These are phyloP conservation scores for Crucibulum laeve DNA, from an alignment of 768 basidiomycete species.

Conservation along the genomic window DNA sequence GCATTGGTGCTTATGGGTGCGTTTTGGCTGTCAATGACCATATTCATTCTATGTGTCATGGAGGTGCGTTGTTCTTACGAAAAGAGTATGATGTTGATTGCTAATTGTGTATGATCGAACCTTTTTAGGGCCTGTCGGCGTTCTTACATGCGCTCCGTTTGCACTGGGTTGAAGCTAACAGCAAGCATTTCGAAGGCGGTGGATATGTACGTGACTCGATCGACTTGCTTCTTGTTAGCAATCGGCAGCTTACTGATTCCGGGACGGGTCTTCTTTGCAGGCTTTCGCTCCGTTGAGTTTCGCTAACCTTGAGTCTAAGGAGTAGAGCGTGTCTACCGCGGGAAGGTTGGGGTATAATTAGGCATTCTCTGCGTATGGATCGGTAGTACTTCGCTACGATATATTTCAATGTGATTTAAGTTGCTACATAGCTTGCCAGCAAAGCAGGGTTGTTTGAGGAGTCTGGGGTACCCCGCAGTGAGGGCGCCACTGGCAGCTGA, in stretches of 20 bases:
- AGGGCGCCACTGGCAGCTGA: no score
- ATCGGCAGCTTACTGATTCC: slow-evolving; percentile 14
- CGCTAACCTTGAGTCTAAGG: slow-evolving; percentile 32
- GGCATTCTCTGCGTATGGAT: background rate
- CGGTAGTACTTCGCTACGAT: background rate
- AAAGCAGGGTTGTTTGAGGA: no score
- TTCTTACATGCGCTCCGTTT: slow-evolving; percentile 95
- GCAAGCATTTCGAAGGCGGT: slow-evolving; percentile 90
- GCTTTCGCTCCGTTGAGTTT: slow-evolving; percentile 48
- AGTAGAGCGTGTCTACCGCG: slow-evolving; percentile 17
- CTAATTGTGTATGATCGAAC: slow-evolving; percentile 9
- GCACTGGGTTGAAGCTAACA: slow-evolving; percentile 98
- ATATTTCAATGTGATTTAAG: no score
- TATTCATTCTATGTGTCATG: slow-evolving; percentile 86
- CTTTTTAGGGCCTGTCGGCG: slow-evolving; percentile 78
- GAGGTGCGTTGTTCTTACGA: slow-evolving; percentile 59
- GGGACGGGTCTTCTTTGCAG: slow-evolving; percentile 23
- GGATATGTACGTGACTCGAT: slow-evolving; percentile 67
- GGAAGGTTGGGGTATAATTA: background rate
- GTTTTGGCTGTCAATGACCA: slow-evolving; percentile 79
- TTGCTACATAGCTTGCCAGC: no score
- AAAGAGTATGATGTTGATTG: slow-evolving; percentile 7
- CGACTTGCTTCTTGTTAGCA: slow-evolving; percentile 13
- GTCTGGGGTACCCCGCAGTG: no score
- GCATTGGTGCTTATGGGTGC: slow-evolving; percentile 41